Evolutionary conservation across 2,329 filamentous ascomycete species (phyloP).

Genomic region (Colletotrichum shisoi): DNA sequence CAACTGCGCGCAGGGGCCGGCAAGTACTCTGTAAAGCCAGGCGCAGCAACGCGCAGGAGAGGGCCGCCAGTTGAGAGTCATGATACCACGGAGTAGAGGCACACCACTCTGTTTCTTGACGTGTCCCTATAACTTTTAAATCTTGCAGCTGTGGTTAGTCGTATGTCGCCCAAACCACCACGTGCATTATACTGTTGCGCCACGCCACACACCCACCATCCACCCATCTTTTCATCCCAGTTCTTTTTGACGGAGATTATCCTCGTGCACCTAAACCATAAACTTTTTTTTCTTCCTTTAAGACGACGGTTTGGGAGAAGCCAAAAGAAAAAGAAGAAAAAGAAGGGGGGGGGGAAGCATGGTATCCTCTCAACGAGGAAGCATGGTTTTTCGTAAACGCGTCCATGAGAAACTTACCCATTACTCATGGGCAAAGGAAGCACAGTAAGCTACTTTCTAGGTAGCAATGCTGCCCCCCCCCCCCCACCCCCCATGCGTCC

Average conservation of each 20-base stretch:
- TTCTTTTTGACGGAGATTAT: conserved; percentile 29
- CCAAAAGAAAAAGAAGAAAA: neutral
- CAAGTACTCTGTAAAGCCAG: too few relatives aligned
- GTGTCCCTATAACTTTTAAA: neutral
- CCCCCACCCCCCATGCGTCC: too few relatives aligned
- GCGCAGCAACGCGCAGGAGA: neutral
- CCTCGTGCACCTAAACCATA: conserved; percentile 15
- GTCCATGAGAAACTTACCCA: neutral
- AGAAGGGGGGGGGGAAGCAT: too few relatives aligned
- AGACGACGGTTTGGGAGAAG: neutral
- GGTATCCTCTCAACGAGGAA: neutral
- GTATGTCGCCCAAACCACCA: conserved; percentile 23
- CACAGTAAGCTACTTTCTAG: too few relatives aligned
- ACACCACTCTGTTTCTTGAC: neutral
- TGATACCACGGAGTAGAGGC: neutral
- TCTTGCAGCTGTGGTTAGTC: neutral
- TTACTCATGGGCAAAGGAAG: neutral
- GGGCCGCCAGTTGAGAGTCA: neutral
- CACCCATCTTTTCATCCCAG: conserved; percentile 5
- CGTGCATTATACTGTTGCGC: conserved; percentile 1
- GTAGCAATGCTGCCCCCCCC: too few relatives aligned
- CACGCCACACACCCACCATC: neutral
- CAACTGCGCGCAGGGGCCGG: neutral
- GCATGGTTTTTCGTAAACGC: too few relatives aligned
- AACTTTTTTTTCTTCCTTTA: too few relatives aligned